phyloP scores from a whole-genome alignment of 208 protist species.

The Wallacemonas collosoma region DNA sequence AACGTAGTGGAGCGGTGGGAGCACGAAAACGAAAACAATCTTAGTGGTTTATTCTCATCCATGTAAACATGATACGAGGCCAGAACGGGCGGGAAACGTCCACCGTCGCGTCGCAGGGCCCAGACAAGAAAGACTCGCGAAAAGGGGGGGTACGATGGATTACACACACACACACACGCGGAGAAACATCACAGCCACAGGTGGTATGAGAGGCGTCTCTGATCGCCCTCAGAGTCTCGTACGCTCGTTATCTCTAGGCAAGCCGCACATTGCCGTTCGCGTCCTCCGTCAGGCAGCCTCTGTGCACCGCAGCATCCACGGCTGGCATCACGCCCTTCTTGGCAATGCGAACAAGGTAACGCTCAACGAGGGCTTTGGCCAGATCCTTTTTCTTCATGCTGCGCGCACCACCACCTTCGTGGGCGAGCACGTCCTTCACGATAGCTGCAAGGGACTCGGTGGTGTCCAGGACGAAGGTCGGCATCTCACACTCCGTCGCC shows the following conservation, averaged over 20 bases:
- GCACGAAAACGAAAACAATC: conserved; percentile 19
- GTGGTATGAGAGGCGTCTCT: too few relatives aligned
- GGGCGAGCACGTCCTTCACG: conserved; percentile 41
- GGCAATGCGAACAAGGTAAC: conserved; percentile 66
- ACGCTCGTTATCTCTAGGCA: conserved; percentile 1
- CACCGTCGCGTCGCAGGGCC: too few relatives aligned
- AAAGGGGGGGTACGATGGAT: too few relatives aligned
- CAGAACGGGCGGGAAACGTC: too few relatives aligned
- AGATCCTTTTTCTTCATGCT: conserved; percentile 48
- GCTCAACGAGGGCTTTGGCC: conserved; percentile 48
- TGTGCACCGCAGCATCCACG: conserved; percentile 38
- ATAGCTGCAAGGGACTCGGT: conserved; percentile 53
- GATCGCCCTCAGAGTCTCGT: too few relatives aligned
- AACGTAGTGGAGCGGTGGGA: too few relatives aligned
- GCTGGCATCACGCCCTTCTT: conserved; percentile 48
- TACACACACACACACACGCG: too few relatives aligned
- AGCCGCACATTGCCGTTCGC: conserved; percentile 36
- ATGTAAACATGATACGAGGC: too few relatives aligned
- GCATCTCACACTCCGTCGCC: conserved; percentile 47
- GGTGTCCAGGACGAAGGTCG: conserved; percentile 64
- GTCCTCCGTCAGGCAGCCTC: conserved; percentile 41
- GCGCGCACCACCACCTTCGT: conserved; percentile 21
- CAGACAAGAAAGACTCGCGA: too few relatives aligned
- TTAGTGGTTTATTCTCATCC: not conserved
- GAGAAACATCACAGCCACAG: too few relatives aligned